Evolutionary conservation across 345 rosid species (phyloP).

Genomic region (Ceriops zippeliana): DNA sequence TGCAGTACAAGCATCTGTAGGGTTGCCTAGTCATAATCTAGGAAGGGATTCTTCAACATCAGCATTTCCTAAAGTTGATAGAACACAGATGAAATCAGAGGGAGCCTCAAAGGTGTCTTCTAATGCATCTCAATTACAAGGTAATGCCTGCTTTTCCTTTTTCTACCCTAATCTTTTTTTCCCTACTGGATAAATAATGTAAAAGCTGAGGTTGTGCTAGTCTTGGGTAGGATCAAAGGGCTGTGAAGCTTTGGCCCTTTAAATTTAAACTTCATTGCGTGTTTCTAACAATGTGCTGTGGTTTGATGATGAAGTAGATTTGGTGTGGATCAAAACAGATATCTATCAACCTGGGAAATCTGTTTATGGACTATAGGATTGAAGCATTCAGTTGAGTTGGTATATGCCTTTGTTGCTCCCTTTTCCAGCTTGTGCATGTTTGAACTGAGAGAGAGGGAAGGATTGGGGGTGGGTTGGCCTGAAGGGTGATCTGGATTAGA

Average conservation of each 20-base stretch:
- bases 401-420: not conserved
- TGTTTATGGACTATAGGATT: not conserved
- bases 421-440: not conserved
- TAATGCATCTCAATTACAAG: conserved; percentile 33
- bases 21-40: conserved; percentile 35
- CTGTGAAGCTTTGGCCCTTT: not conserved
- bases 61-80: conserved; percentile 46
- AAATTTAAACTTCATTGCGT: not conserved
- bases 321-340: not conserved
- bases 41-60: conserved; percentile 44
- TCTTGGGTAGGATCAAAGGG: not conserved
- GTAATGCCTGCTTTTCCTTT: conserved; percentile 31
- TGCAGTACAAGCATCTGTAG: conserved; percentile 43
- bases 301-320: not conserved
- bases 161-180: conserved; percentile 7
- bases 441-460: not conserved
- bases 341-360: not conserved
- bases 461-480: not conserved
- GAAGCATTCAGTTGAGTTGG: not conserved
- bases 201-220: not conserved
- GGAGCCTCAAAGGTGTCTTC: conserved; percentile 47
- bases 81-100: conserved; percentile 41
- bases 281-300: not conserved
- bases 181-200: not conserved
- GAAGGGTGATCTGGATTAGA: conserved; percentile 3